A percentile compares a stretch with the other conserved stretches of the same genome.
These are phyloP conservation scores for Epichloe typhina DNA, from an alignment of 2,329 filamentous ascomycete genomes.

Conservation along the genomic window DNA sequence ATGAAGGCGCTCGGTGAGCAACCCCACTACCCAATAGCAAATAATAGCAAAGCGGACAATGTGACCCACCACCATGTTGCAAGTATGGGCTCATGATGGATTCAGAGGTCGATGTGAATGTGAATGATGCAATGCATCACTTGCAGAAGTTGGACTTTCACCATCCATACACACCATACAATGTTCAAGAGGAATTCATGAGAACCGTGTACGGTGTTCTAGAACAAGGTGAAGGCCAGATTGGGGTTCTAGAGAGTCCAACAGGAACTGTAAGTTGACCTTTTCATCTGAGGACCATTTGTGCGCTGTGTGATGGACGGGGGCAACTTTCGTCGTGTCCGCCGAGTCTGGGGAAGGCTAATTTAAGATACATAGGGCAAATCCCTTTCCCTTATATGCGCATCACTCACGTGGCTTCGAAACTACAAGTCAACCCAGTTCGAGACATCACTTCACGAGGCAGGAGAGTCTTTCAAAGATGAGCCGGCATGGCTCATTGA, in stretches of 20 bases:
- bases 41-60: not conserved
- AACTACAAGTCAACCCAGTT: constrained; percentile 55
- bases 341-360: not conserved
- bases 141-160: constrained; percentile 50
- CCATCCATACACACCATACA: constrained; percentile 78
- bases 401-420: constrained; percentile 80
- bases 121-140: constrained; percentile 9
- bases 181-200: constrained; percentile 85
- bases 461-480: constrained; percentile 36
- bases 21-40: not conserved
- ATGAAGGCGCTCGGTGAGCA: constrained; percentile 3
- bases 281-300: too few relatives aligned
- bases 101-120: constrained; percentile 2
- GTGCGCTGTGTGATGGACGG: not conserved
- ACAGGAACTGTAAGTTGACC: constrained; percentile 52
- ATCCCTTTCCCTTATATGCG: constrained; percentile 83
- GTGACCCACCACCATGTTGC: not conserved
- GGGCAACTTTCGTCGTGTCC: not conserved
- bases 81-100: constrained; percentile 5
- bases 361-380: constrained; percentile 48
- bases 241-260: constrained; percentile 87
- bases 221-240: constrained; percentile 53
- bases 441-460: constrained; percentile 36
- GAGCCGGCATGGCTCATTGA: constrained; percentile 80
- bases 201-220: constrained; percentile 66